These are phyloP conservation scores for Carex scoparia DNA, from an alignment of 176 grass and related monocot genomes.

Conservation along the genomic window DNA sequence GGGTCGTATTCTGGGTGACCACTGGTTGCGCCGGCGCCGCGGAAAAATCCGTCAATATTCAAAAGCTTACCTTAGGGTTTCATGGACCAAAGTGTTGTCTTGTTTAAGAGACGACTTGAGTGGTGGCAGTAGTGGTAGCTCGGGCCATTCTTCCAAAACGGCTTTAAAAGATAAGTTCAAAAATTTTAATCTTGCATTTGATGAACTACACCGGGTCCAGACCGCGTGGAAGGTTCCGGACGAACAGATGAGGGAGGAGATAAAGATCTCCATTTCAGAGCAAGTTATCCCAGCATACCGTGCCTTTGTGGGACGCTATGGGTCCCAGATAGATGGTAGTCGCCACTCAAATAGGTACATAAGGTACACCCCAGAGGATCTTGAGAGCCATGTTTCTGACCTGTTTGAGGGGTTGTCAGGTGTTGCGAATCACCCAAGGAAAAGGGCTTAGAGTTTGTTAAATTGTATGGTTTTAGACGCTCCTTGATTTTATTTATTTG, in stretches of 20 bases:
- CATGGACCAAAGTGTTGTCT: conserved; percentile 85
- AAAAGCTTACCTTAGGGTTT: conserved; percentile 78
- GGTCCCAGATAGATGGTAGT: conserved; percentile 64
- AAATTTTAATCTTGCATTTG: conserved; percentile 88
- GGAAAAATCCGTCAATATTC: conserved; percentile 80
- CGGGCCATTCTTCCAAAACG: conserved; percentile 50
- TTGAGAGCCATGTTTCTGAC: conserved; percentile 76
- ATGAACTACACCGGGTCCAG: conserved; percentile 81
- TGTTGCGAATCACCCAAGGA: conserved; percentile 52
- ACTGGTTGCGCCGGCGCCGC: conserved; percentile 63
- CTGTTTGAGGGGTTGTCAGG: conserved; percentile 76
- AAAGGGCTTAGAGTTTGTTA: conserved; percentile 36
- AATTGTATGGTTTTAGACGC: neutral
- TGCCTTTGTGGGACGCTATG: conserved; percentile 82
- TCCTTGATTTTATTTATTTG: neutral
- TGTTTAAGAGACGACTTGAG: conserved; percentile 75
- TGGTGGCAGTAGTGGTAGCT: conserved; percentile 52
- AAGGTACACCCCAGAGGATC: conserved; percentile 80
- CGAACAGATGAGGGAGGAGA: conserved; percentile 77
- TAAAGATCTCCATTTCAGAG: conserved; percentile 95
- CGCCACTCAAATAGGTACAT: conserved; percentile 63
- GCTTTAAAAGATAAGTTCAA: conserved; percentile 84
- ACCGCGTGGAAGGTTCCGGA: conserved; percentile 89
- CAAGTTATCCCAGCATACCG: conserved; percentile 92
- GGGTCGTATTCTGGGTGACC: conserved; percentile 77